phyloP scores from a whole-genome alignment of 208 protist species.

The Crithidia mellificae region DNA sequence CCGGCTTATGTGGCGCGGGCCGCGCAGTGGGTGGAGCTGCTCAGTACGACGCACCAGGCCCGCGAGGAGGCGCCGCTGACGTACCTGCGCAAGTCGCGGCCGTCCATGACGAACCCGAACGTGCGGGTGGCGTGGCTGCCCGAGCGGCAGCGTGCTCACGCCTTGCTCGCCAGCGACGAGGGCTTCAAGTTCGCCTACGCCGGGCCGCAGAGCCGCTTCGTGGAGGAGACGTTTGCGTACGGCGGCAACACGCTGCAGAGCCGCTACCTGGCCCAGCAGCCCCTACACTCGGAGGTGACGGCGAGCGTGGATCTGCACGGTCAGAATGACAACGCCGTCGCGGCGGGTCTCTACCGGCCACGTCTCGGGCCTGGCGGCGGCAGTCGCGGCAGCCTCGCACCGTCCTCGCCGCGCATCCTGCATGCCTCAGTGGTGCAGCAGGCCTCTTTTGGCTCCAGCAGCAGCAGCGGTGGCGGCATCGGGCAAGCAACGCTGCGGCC shows the following conservation, averaged over 20 bases:
- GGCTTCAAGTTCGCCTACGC: constrained; percentile 70
- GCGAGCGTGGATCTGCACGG: constrained; percentile 27
- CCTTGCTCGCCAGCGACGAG: constrained; percentile 76
- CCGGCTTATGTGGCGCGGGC: constrained; percentile 64
- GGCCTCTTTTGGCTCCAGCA: constrained; percentile 7
- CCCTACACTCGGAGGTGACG: constrained; percentile 72
- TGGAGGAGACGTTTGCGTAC: constrained; percentile 79
- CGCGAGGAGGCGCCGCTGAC: constrained; percentile 76
- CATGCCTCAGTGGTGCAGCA: constrained; percentile 53
- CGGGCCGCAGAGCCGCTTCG: constrained; percentile 54
- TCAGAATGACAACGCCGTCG: constrained; percentile 1
- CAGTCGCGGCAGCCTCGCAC: background rate
- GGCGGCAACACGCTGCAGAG: constrained; percentile 66
- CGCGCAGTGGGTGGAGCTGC: constrained; percentile 73
- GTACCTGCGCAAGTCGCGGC: constrained; percentile 83
- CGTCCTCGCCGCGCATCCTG: constrained; percentile 38
- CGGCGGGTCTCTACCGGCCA: background rate
- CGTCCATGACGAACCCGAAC: constrained; percentile 64
- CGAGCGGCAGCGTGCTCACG: constrained; percentile 39
- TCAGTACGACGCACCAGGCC: constrained; percentile 49
- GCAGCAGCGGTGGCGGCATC: no score
- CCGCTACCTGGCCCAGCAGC: constrained; percentile 69
- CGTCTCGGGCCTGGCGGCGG: background rate
- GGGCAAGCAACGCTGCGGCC: constrained; percentile 6
- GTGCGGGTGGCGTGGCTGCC: constrained; percentile 81